Percentiles rank a stretch among this genome's conserved stretches.
These are phyloP conservation scores for Zygosaccharomyces pseudobailii DNA, from an alignment of 1,139 yeast genomes.

Conservation along the genomic window DNA sequence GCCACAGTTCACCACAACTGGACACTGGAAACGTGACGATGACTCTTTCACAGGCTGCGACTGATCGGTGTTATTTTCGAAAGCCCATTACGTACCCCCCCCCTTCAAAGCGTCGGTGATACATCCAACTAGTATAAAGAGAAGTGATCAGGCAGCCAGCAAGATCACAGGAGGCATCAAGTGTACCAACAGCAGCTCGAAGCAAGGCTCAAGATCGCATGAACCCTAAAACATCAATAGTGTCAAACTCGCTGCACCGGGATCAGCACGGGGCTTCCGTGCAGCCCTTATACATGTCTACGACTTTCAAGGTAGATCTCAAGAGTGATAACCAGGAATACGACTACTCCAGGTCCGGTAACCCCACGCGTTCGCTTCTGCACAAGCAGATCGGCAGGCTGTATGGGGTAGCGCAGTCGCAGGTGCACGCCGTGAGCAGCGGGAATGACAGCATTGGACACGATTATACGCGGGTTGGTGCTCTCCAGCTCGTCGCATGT, in stretches of 20 bases:
- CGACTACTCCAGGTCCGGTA: conserved; percentile 92
- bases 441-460: conserved; percentile 96
- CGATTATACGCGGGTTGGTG: conserved; percentile 69
- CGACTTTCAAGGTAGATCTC: conserved; percentile 79
- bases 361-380: conserved; percentile 79
- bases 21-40: too few species aligned
- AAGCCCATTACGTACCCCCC: too few species aligned
- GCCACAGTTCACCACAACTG: too few species aligned
- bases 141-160: too few species aligned
- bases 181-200: neutral
- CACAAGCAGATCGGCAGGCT: conserved; percentile 74
- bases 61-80: too few species aligned
- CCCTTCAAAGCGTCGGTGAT: too few species aligned
- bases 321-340: conserved; percentile 60
- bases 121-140: too few species aligned
- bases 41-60: too few species aligned
- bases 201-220: neutral
- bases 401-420: conserved; percentile 55
- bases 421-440: conserved; percentile 75
- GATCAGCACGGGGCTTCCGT: conserved; percentile 81
- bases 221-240: conserved; percentile 2
- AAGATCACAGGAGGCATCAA: too few species aligned
- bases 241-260: conserved; percentile 30
- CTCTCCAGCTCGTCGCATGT: conserved; percentile 35
- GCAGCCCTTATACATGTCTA: conserved; percentile 87